Conservation (phyloP, 2,329 filamentous ascomycete genomes). For the Ilyonectria robusta region DNA sequence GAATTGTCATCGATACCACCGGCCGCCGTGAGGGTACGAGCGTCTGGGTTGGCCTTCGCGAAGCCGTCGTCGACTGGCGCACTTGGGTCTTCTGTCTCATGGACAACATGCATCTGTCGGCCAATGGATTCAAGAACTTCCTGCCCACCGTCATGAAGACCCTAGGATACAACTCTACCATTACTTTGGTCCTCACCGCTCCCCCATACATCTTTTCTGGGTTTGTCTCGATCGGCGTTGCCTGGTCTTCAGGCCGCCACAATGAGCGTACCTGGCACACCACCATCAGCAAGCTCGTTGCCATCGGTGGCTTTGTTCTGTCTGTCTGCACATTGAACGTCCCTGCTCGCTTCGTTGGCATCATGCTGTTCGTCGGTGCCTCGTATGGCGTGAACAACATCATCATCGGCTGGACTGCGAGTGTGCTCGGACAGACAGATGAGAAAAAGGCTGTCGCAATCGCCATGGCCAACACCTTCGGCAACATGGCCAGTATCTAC, state of each 20-base stretch:
- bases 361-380: conserved; percentile 56
- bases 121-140: conserved; percentile 52
- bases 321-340: conserved; percentile 44
- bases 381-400: conserved; percentile 60
- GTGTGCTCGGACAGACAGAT: conserved; percentile 59
- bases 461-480: conserved; percentile 45
- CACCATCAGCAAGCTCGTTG: conserved; percentile 57
- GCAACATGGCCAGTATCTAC: conserved; percentile 39
- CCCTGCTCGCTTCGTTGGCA: conserved; percentile 43
- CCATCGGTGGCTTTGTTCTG: conserved; percentile 46
- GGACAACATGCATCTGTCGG: conserved; percentile 29
- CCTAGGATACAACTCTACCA: conserved; percentile 61
- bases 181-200: conserved; percentile 65
- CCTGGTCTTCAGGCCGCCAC: conserved; percentile 40
- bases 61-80: conserved; percentile 45
- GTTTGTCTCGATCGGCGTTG: conserved; percentile 37
- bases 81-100: conserved; percentile 47
- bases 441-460: conserved; percentile 63
- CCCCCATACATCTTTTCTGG: conserved; percentile 64
- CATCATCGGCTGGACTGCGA: conserved; percentile 59
- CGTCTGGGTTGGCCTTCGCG: conserved; percentile 48
- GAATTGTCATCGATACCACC: conserved; percentile 52
- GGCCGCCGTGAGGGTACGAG: conserved; percentile 52
- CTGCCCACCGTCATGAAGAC: conserved; percentile 58
- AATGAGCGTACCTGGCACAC: conserved; percentile 61